Evolutionary conservation across 2,329 filamentous ascomycete genomes (phyloP).

Genomic region (Cladosporium sp.): DNA sequence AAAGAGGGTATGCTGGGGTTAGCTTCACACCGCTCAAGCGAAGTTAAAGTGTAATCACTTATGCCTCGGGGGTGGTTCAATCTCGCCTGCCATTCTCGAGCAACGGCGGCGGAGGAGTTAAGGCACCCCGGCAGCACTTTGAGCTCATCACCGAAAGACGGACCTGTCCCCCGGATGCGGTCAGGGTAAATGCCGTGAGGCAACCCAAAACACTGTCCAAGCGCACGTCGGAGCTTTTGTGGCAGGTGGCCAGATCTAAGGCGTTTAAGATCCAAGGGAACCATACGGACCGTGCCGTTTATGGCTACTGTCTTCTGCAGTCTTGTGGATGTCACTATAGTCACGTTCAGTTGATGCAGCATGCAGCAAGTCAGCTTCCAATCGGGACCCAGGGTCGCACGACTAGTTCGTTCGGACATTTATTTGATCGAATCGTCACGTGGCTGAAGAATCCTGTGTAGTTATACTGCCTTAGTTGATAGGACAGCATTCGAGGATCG

Average conservation of each 20-base stretch:
- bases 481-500: neutral
- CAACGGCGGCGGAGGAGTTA: conserved; percentile 8
- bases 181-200: conserved; percentile 14
- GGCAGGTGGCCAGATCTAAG: conserved; percentile 11
- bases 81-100: conserved; percentile 11
- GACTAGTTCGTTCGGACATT: conserved; percentile 6
- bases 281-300: conserved; percentile 14
- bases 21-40: conserved; percentile 3
- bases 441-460: conserved; percentile 1
- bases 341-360: neutral
- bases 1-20: conserved; percentile 4
- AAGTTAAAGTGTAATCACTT: conserved; percentile 4
- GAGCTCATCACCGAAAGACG: conserved; percentile 12
- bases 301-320: conserved; percentile 9
- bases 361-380: conserved; percentile 8
- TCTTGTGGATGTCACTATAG: neutral
- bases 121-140: conserved; percentile 3
- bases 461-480: neutral
- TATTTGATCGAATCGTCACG: conserved; percentile 4
- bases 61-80: conserved; percentile 4
- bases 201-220: conserved; percentile 7
- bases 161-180: conserved; percentile 7
- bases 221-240: conserved; percentile 10
- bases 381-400: neutral
- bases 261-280: conserved; percentile 13